Evolutionary conservation across 2,329 filamentous ascomycete genomes (phyloP).

Genomic region (Colletotrichum eleusines): DNA sequence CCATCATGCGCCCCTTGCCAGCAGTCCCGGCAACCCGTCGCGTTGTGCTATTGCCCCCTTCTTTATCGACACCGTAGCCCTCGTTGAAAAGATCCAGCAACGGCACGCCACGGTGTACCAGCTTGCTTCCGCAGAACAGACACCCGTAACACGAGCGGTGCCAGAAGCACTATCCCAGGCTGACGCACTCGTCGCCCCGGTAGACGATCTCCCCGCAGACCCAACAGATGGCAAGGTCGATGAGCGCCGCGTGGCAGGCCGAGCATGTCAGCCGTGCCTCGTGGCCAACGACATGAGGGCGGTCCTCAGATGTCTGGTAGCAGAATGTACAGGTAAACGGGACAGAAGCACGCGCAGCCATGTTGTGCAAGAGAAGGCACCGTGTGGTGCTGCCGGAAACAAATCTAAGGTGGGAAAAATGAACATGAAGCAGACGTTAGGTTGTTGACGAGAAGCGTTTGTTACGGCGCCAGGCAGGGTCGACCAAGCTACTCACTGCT

Average conservation of each 20-base stretch:
- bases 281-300: constrained; percentile 58
- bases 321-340: constrained; percentile 69
- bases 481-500: too few relatives aligned
- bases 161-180: constrained; percentile 73
- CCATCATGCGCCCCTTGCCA: constrained; percentile 47
- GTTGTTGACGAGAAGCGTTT: not conserved
- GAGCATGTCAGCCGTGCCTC: constrained; percentile 63
- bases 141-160: constrained; percentile 68
- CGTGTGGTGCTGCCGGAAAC: not conserved
- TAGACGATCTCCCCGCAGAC: constrained; percentile 67
- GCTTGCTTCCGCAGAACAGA: constrained; percentile 61
- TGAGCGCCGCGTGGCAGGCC: constrained; percentile 59
- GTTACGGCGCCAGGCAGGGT: not conserved
- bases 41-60: constrained; percentile 22
- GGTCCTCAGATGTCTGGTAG: constrained; percentile 56
- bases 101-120: constrained; percentile 52
- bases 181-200: constrained; percentile 66
- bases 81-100: constrained; percentile 52
- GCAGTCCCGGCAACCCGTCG: constrained; percentile 18
- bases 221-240: constrained; percentile 69
- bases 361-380: not conserved
- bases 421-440: not conserved
- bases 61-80: constrained; percentile 37
- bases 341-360: not conserved
- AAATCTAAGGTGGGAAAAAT: not conserved